These are phyloP conservation scores for Ceratocystis huliohia DNA, from an alignment of 2,329 filamentous ascomycete species.

Conservation along the genomic window DNA sequence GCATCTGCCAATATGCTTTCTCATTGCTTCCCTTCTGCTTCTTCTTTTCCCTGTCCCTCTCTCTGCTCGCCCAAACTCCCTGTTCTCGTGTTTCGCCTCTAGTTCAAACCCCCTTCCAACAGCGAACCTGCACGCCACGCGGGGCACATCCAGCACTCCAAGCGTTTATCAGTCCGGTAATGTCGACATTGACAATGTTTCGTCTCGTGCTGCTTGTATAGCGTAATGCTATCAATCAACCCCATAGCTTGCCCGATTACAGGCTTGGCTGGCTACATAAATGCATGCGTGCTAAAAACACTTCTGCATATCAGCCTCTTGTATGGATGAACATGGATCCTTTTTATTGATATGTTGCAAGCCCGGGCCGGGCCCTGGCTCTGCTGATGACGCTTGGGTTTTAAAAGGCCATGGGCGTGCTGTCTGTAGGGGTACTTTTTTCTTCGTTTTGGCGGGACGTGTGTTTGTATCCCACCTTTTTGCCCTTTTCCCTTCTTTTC, in stretches of 20 bases:
- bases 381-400: not conserved
- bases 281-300: not conserved
- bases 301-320: not conserved
- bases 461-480: not conserved
- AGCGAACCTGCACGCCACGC: not conserved
- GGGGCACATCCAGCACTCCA: not conserved
- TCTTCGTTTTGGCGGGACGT: not conserved
- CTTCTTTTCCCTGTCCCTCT: not conserved
- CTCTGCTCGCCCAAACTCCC: not conserved
- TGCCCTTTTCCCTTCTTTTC: not conserved
- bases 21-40: not conserved
- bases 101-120: not conserved
- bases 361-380: constrained; percentile 4
- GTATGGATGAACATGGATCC: constrained; percentile 11
- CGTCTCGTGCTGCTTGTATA: not conserved
- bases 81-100: constrained; percentile 2
- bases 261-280: not conserved
- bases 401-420: not conserved
- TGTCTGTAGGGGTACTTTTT: constrained; percentile 1
- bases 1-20: not conserved
- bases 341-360: constrained; percentile 1
- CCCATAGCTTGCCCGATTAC: no score
- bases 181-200: constrained; percentile 5
- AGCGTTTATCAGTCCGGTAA: constrained; percentile 2
- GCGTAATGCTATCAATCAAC: not conserved